Base-by-base conservation (phyloP, 2,329 filamentous ascomycete species). In the Botryotinia convoluta region DNA sequence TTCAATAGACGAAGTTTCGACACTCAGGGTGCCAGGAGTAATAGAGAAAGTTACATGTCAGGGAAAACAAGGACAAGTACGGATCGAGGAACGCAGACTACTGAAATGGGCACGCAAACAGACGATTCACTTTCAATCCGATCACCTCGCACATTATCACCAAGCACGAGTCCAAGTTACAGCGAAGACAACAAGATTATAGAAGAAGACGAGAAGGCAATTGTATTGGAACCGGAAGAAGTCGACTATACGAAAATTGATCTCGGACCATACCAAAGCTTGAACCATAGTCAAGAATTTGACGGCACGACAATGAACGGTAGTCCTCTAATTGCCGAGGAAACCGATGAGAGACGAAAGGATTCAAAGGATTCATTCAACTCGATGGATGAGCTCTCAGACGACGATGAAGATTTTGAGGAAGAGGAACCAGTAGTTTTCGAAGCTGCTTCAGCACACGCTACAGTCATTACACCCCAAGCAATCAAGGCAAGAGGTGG, bases 1-100 rank as follows among this genome's bases (percentile, higher is more conserved):
- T 87, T 86, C 75, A 82, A 84, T 81, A 82, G 90, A 84, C 81
- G 92, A 74, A 97, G 93, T 82, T 84, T 90, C 35, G 92, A 94
- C 75, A 92, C 91, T 16, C 85, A 84, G 67, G 81, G 84, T 26
- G 85, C 86, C 83, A 86, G 86, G 72, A 92, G 89, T 79, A 89
- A 92, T 78, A 86, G 91, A 71, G 91, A 89, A 76, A 97, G 93
- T 82, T 94, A 89, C 77, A 93, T 94, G 84, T 91, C 91, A 1
- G 87, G 88, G 29, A 90, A 29, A 57, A 82, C 82, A 79, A 77
- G 82, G 69, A 79, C 80, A 44, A 86, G 85, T 75, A 83, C 83
- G 7, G 91, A 92, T 78, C 87, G 89, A 75, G 92, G 88, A 32
- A 90, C 90, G 39, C 89, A 92, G 81, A 96, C 91, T 75, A 96